A percentile compares a stretch with the other conserved stretches of the same genome.
Evolutionary conservation across 805 yeast species (phyloP).

Genomic region (Yamadazyma kitorensis): DNA sequence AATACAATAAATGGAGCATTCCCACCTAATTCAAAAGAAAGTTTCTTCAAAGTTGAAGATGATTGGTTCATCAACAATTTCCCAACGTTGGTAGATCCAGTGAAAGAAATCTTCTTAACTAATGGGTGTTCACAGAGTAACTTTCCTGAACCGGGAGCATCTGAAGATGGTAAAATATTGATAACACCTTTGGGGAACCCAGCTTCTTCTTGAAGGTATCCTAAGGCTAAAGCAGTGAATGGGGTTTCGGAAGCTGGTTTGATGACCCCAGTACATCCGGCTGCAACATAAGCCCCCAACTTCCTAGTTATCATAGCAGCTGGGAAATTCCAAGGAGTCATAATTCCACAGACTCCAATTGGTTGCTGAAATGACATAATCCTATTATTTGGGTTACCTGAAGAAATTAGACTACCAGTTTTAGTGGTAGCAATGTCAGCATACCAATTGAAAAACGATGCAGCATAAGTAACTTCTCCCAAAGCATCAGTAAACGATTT

Average conservation of each 20-base stretch:
- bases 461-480: conserved; percentile 67
- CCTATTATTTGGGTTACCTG: conserved; percentile 46
- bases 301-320: conserved; percentile 75
- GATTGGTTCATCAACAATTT: conserved; percentile 57
- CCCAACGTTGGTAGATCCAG: conserved; percentile 65
- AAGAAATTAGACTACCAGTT: conserved; percentile 64
- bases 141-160: conserved; percentile 49
- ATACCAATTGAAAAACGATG: conserved; percentile 86
- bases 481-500: conserved; percentile 68
- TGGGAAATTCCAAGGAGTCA: conserved; percentile 88
- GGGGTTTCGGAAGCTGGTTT: conserved; percentile 82
- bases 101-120: conserved; percentile 58
- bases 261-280: conserved; percentile 74
- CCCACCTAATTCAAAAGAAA: conserved; percentile 66
- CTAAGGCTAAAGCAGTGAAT: conserved; percentile 66
- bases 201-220: conserved; percentile 57
- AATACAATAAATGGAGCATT: conserved; percentile 65
- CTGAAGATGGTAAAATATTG: conserved; percentile 56
- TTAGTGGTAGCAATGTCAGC: conserved; percentile 76
- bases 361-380: conserved; percentile 67
- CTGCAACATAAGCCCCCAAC: conserved; percentile 73
- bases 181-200: conserved; percentile 71
- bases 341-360: conserved; percentile 75
- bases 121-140: conserved; percentile 43
- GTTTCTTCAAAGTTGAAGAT: conserved; percentile 55